Conservation (phyloP, 768 basidiomycete genomes). For the Auriculariales sp. region DNA sequence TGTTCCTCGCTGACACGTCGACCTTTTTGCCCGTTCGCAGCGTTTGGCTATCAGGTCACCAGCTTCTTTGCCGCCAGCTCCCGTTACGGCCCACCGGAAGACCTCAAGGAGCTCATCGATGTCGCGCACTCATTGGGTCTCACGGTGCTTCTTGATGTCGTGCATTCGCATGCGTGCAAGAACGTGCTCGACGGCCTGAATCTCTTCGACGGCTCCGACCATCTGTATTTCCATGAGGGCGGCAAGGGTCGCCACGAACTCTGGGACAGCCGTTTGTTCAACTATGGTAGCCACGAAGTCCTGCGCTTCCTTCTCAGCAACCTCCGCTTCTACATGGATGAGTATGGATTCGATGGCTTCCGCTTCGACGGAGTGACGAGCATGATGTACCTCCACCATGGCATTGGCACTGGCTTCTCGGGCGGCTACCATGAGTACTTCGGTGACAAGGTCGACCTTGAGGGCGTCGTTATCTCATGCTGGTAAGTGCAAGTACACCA, state of each 20-base stretch:
- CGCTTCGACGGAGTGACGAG: conserved; percentile 97
- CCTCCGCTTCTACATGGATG: conserved; percentile 88
- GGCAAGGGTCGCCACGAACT: conserved; percentile 82
- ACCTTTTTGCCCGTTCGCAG: too few relatives aligned
- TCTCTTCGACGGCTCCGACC: conserved; percentile 92
- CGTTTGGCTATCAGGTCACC: conserved; percentile 97
- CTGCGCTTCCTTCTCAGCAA: conserved; percentile 91
- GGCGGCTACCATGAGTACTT: conserved; percentile 99
- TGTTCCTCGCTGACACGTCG: conserved; percentile 2
- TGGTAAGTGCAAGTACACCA: conserved; percentile 50
- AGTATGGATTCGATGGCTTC: conserved; percentile 94
- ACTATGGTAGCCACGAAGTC: conserved; percentile 91
- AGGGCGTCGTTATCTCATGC: conserved; percentile 95
- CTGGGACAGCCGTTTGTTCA: conserved; percentile 97
- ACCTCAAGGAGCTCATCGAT: conserved; percentile 89
- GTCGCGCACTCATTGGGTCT: conserved; percentile 89
- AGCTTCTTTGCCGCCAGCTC: conserved; percentile 95
- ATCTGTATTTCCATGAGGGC: conserved; percentile 94
- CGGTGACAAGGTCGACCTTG: conserved; percentile 67
- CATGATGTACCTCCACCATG: conserved; percentile 99
- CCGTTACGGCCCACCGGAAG: conserved; percentile 91
- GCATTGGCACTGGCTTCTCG: conserved; percentile 94
- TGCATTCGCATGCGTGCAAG: conserved; percentile 97
- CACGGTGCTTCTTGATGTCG: conserved; percentile 87
- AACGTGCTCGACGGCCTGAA: conserved; percentile 94